Evolutionary conservation across 352 stramenopile species (phyloP).

Genomic region (Globisporangium cystogenes): DNA sequence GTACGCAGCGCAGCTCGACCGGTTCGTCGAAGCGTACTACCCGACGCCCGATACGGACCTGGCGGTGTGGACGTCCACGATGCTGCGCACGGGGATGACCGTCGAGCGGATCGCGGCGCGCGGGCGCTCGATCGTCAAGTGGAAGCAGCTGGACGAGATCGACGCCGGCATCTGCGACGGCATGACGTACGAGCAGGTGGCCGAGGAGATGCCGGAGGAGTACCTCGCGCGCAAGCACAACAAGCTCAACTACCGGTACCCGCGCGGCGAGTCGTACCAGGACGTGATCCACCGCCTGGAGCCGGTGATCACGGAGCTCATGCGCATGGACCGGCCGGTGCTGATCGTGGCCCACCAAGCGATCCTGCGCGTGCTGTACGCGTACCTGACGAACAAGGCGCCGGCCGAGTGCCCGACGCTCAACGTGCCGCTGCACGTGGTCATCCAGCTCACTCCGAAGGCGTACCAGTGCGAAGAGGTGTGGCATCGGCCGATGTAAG

Average conservation of each 20-base stretch:
- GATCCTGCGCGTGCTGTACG: constrained; percentile 94
- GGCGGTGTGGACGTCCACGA: constrained; percentile 95
- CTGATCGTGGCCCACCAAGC: constrained; percentile 95
- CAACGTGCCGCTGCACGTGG: constrained; percentile 91
- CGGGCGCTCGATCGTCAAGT: constrained; percentile 71
- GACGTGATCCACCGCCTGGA: constrained; percentile 97
- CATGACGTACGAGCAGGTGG: constrained; percentile 97
- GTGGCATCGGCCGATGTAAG: constrained; percentile 86
- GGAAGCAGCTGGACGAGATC: constrained; percentile 94
- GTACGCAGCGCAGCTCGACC: constrained; percentile 92
- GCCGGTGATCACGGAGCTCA: constrained; percentile 96
- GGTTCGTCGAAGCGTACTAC: constrained; percentile 91
- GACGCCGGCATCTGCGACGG: constrained; percentile 96
- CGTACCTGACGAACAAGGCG: constrained; percentile 94
- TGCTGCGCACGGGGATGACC: constrained; percentile 95
- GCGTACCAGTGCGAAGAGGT: constrained; percentile 94
- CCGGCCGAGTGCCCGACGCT: constrained; percentile 91
- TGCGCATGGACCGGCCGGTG: constrained; percentile 90
- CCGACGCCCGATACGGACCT: constrained; percentile 66
- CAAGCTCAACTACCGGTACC: constrained; percentile 84
- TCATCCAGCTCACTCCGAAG: constrained; percentile 94
- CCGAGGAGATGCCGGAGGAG: constrained; percentile 93
- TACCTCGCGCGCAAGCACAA: constrained; percentile 91
- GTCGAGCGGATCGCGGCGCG: constrained; percentile 76
- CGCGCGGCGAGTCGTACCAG: constrained; percentile 96